phyloP scores from a whole-genome alignment of 805 yeast genomes.

The Starmerella floricola region DNA sequence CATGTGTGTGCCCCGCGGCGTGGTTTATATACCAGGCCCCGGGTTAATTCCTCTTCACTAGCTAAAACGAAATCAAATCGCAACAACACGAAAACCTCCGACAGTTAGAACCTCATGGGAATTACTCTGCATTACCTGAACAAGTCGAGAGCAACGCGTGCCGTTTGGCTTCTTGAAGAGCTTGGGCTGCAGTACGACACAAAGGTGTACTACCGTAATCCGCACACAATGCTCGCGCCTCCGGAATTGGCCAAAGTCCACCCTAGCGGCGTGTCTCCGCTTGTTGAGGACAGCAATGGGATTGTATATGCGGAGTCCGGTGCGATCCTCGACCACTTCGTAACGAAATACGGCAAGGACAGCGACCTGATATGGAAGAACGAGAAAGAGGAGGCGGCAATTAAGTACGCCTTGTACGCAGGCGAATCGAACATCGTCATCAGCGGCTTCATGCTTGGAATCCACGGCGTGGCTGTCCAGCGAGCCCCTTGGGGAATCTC shows the following conservation, averaged over 20 bases:
- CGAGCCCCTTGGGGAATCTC: constrained; percentile 17
- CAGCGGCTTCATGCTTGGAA: constrained; percentile 31
- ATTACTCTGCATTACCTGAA: constrained; percentile 28
- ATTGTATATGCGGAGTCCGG: constrained; percentile 47
- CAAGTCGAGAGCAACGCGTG: constrained; percentile 48
- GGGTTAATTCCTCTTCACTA: too few relatives aligned
- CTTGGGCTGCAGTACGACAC: constrained; percentile 44
- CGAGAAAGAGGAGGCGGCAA: constrained; percentile 33
- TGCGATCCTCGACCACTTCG: constrained; percentile 41
- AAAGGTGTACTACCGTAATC: constrained; percentile 41
- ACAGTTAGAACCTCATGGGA: constrained; percentile 8
- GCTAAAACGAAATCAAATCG: too few relatives aligned
- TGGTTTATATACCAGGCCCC: too few relatives aligned
- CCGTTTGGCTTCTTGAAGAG: constrained; percentile 55
- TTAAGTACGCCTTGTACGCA: constrained; percentile 44
- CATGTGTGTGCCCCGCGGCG: too few relatives aligned
- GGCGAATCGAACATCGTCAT: constrained; percentile 55
- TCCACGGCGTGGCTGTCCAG: constrained; percentile 28
- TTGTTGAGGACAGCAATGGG: constrained; percentile 38
- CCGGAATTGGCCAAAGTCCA: constrained; percentile 40
- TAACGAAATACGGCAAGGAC: constrained; percentile 38
- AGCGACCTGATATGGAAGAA: constrained; percentile 32
- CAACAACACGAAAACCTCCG: too few relatives aligned
- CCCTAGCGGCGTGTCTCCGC: constrained; percentile 54
- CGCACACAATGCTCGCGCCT: constrained; percentile 36